Evolutionary conservation across 2,329 filamentous ascomycete species (phyloP), one percentile per base, ranked within the genome.

Genomic region (Fusarium poae): DNA sequence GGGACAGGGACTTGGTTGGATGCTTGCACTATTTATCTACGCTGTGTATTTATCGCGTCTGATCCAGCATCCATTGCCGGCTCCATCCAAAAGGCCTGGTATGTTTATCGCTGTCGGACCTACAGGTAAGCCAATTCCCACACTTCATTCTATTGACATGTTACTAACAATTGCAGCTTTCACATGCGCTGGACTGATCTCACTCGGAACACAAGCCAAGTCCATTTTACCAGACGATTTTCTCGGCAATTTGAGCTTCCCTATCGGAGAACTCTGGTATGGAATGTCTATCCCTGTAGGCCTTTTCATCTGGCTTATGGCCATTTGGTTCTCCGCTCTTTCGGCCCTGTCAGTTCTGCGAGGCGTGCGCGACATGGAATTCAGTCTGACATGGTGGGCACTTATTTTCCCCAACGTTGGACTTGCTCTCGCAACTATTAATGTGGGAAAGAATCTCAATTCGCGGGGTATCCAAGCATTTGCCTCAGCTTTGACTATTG

Each of bases 81-180:
- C 9, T 48, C 20, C 60, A 0, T 65, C 40, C 0, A 52, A 65
- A 13, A 48, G 62, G 0, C 62, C 62, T 0, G 60, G 21, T 4
- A 65, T 65, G 62, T 65, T 65, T 2, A 65, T 65, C 6, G 62
- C 62, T 1, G 62, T 65, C 6, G 62, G 62, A 3, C 62, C 62
- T 7, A 65, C 62, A 16, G 62, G 62, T 65, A 40, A 12, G 40
- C 29, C 2, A 9, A 18, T 16, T 11, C 5, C 10, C 1, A 39
- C 2, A 15, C 9, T 2, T 13, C 6, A 5, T 0, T 15, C 2
- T 5, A 5, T 2, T 0, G 2, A 23, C 0, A 0, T 4, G 0
- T 9, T 20, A 2, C 51, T 64, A 10, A 64, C 3, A 6, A 4
- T 3, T 6, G 0, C 0, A 65, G 62, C 62, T 0, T 65, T 65